These are phyloP conservation scores for Yamadazyma buinensis DNA, from an alignment of 1,139 yeast species.

Conservation along the genomic window DNA sequence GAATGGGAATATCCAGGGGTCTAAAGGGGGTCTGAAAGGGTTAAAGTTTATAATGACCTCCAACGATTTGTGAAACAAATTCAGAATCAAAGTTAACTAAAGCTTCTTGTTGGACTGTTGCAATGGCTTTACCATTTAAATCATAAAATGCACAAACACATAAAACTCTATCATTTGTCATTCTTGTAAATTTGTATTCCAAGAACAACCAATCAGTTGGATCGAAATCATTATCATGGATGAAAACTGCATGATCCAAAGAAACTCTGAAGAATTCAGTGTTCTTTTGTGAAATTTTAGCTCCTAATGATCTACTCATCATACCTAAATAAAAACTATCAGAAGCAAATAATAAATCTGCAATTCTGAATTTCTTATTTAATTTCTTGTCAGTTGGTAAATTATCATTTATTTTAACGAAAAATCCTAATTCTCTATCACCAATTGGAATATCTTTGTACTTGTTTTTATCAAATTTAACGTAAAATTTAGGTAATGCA, in stretches of 20 bases:
- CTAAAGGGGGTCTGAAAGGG: neutral
- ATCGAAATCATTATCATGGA: constrained; percentile 55
- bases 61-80: constrained; percentile 16
- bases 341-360: constrained; percentile 24
- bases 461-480: constrained; percentile 16
- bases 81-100: constrained; percentile 24
- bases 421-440: constrained; percentile 29
- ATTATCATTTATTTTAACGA: constrained; percentile 27
- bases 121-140: constrained; percentile 29
- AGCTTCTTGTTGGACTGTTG: constrained; percentile 39
- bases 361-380: constrained; percentile 12
- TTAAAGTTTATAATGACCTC: constrained; percentile 14
- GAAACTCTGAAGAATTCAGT: constrained; percentile 35
- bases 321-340: constrained; percentile 34
- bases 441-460: constrained; percentile 19
- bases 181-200: constrained; percentile 30
- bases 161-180: constrained; percentile 38
- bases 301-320: constrained; percentile 23
- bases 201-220: constrained; percentile 52
- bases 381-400: constrained; percentile 9
- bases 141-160: constrained; percentile 31
- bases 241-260: constrained; percentile 38
- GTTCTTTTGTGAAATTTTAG: constrained; percentile 16
- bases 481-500: constrained; percentile 24
- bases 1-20: too few relatives aligned